A percentile compares a stretch with the other conserved stretches of the same genome.
Conservation (phyloP, 23 red algal genomes). For the Chondrus crispus region DNA sequence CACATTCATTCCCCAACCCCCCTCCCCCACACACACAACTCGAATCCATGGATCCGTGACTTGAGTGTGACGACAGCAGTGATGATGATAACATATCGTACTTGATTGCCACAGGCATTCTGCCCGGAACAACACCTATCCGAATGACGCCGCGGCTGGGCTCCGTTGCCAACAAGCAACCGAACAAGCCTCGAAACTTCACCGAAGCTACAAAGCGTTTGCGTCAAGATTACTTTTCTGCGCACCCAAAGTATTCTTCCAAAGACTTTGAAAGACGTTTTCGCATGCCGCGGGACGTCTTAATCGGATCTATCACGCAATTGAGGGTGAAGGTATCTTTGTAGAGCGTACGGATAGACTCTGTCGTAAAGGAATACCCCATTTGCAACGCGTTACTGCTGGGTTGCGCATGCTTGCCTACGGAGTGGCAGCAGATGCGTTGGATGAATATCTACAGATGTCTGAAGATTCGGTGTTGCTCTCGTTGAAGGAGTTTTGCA, state of each 20-base stretch:
- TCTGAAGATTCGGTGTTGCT: not conserved
- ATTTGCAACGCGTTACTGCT: not conserved
- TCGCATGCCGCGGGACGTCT: not conserved
- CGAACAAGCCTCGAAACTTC: slow-evolving; percentile 5
- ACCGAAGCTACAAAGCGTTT: not conserved
- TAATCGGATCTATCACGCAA: not conserved
- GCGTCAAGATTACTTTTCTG: not conserved
- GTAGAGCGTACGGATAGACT: not conserved
- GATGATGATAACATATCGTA: not conserved
- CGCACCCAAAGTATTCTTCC: not conserved
- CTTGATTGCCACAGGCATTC: not conserved
- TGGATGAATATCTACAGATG: slow-evolving; percentile 5
- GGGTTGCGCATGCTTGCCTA: slow-evolving; percentile 20
- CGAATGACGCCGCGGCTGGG: not conserved
- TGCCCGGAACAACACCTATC: not conserved
- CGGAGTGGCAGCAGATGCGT: not conserved
- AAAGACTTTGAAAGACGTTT: slow-evolving; percentile 36
- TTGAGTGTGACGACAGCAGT: not conserved
- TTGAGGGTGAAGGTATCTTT: not conserved
- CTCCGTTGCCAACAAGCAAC: not conserved
- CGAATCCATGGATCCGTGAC: too few species aligned
- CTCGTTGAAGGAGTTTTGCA: not conserved
- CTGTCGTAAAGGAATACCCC: not conserved
- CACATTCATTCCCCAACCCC: too few species aligned
- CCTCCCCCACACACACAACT: too few species aligned